Conservation (phyloP, 2,329 filamentous ascomycete species). For the Graphilbum ipis-grandicollis region DNA sequence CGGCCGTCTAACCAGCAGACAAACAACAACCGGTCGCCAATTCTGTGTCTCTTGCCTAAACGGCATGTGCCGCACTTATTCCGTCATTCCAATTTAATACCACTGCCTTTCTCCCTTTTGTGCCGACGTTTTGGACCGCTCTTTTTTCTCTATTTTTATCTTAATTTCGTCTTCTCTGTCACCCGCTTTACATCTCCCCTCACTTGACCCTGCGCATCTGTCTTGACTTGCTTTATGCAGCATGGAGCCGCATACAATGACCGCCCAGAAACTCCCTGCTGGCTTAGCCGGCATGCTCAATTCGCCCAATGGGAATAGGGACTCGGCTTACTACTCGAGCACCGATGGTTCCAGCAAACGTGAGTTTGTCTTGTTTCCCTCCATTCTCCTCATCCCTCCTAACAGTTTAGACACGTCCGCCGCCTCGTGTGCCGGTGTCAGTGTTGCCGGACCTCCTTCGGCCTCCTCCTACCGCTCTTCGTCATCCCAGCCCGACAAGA, state of each 20-base stretch:
- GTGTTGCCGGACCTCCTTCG: slow-evolving; percentile 17
- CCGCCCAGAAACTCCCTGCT: slow-evolving; percentile 27
- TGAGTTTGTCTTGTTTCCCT: slow-evolving; percentile 16
- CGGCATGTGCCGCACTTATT: background rate
- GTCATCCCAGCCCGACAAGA: slow-evolving; percentile 30
- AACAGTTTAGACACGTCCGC: slow-evolving; percentile 21
- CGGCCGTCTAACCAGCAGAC: too few relatives aligned
- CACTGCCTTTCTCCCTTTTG: background rate
- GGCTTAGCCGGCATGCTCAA: slow-evolving; percentile 34
- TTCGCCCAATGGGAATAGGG: slow-evolving; percentile 29
- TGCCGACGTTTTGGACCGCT: background rate
- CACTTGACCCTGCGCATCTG: background rate
- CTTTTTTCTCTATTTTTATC: background rate
- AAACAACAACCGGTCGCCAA: too few relatives aligned
- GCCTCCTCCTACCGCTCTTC: slow-evolving; percentile 17
- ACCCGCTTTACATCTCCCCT: too few relatives aligned
- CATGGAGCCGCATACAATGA: slow-evolving; percentile 22
- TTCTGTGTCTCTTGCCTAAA: too few relatives aligned
- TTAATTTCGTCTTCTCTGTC: too few relatives aligned
- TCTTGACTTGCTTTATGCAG: background rate
- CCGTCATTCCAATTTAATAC: background rate
- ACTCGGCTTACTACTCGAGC: slow-evolving; percentile 34
- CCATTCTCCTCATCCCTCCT: background rate
- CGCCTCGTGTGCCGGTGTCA: slow-evolving; percentile 23
- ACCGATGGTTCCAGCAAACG: slow-evolving; percentile 33